These are phyloP conservation scores for Candida loeiensis DNA, from an alignment of 805 yeast species.

Conservation along the genomic window DNA sequence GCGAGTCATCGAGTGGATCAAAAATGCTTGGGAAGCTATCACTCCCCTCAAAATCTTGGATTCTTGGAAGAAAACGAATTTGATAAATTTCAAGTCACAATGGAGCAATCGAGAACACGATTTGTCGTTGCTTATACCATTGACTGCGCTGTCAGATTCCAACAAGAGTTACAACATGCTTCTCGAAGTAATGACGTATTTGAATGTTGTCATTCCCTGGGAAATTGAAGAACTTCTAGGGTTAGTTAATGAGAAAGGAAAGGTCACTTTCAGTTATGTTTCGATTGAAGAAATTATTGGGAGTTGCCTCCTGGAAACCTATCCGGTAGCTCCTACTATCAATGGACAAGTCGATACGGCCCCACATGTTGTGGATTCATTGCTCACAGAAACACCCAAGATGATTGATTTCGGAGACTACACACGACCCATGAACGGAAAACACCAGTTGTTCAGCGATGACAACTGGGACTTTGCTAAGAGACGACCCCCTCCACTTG, in stretches of 20 bases:
- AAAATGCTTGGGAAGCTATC: conserved; percentile 51
- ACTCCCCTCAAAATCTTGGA: conserved; percentile 28
- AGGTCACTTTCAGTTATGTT: conserved; percentile 44
- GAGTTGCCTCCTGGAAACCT: conserved; percentile 50
- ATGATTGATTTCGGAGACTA: background rate
- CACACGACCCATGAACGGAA: background rate
- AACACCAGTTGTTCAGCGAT: background rate
- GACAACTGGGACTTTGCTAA: background rate
- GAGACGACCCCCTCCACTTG: background rate
- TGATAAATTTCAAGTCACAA: conserved; percentile 22
- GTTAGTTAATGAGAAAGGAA: conserved; percentile 42
- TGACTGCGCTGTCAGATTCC: conserved; percentile 14
- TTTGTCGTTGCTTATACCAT: conserved; percentile 5
- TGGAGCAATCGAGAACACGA: conserved; percentile 26
- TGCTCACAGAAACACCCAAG: background rate
- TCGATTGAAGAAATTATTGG: conserved; percentile 61
- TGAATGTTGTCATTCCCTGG: conserved; percentile 57
- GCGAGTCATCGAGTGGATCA: conserved; percentile 56
- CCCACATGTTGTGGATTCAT: background rate
- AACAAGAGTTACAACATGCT: conserved; percentile 40
- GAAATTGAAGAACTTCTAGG: conserved; percentile 53
- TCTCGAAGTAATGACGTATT: conserved; percentile 39
- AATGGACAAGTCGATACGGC: background rate
- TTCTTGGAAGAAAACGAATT: conserved; percentile 36
- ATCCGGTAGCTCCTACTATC: background rate